Conservation (phyloP, 1,284 basidiomycete species). For the Ustanciosporium gigantosporum region DNA sequence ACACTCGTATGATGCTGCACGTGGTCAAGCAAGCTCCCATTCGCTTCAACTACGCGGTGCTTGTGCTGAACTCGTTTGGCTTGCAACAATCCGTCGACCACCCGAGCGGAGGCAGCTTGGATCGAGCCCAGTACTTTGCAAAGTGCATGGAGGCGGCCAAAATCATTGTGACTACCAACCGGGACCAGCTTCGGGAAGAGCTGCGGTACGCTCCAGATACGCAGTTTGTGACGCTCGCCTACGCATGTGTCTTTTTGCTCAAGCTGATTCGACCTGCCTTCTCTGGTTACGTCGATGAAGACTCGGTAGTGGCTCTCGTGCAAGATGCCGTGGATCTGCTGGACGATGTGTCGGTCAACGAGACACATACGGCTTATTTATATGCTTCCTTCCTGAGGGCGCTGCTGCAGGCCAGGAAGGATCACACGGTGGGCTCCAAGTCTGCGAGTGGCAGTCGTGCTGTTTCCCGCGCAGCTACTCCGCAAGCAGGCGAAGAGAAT, state of each 20-base stretch:
- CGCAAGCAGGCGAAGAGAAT: constrained; percentile 10
- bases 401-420: constrained; percentile 50
- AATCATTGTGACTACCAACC: constrained; percentile 46
- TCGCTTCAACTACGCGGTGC: constrained; percentile 55
- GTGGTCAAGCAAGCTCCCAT: constrained; percentile 47
- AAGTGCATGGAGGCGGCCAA: constrained; percentile 56
- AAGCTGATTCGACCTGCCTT: constrained; percentile 79
- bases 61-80: constrained; percentile 82
- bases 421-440: constrained; percentile 32
- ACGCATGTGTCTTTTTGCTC: constrained; percentile 71
- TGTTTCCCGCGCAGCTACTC: constrained; percentile 28
- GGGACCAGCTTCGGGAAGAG: constrained; percentile 59
- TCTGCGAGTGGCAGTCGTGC: constrained; percentile 28
- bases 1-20: constrained; percentile 51
- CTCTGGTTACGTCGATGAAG: constrained; percentile 70
- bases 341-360: constrained; percentile 52
- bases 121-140: constrained; percentile 57
- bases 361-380: constrained; percentile 54
- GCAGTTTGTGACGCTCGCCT: constrained; percentile 86
- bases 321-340: constrained; percentile 74
- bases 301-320: constrained; percentile 72
- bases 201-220: constrained; percentile 86
- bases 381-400: constrained; percentile 54
- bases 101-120: constrained; percentile 47
- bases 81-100: constrained; percentile 85